These are phyloP conservation scores for Plenodomus lindquistii DNA, from an alignment of 2,329 filamentous ascomycete genomes.

Conservation along the genomic window DNA sequence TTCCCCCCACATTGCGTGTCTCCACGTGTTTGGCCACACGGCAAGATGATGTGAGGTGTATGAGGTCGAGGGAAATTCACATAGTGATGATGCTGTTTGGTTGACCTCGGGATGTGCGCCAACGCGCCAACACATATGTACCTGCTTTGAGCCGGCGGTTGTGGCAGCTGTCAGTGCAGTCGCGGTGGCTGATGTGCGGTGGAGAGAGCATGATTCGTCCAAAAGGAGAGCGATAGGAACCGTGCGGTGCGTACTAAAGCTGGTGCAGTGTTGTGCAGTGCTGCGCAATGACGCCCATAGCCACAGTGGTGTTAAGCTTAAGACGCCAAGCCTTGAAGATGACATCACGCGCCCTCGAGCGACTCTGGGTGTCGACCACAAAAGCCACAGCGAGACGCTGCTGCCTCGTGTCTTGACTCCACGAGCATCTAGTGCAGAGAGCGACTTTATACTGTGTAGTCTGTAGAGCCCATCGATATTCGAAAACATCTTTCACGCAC, in stretches of 20 bases:
- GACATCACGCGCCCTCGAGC: slow-evolving; percentile 20
- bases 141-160: not conserved
- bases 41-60: not conserved
- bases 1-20: not conserved
- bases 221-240: slow-evolving; percentile 7
- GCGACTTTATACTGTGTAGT: too few species aligned
- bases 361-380: not conserved
- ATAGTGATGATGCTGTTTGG: not conserved
- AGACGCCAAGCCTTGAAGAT: slow-evolving; percentile 10
- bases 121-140: not conserved
- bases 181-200: not conserved
- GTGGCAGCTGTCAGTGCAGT: too few species aligned
- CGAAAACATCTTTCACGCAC: slow-evolving; percentile 10
- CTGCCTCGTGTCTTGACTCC: not conserved
- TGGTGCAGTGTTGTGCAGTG: slow-evolving; percentile 6
- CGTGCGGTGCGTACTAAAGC: slow-evolving; percentile 10
- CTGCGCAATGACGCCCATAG: slow-evolving; percentile 20
- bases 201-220: not conserved
- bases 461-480: slow-evolving; percentile 12
- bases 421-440: not conserved
- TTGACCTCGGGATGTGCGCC: not conserved
- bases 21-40: not conserved
- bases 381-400: not conserved
- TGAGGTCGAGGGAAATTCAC: not conserved
- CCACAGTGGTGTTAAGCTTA: slow-evolving; percentile 6